phyloP scores from a whole-genome alignment of 306 rosid genomes.

The Urtica urens region DNA sequence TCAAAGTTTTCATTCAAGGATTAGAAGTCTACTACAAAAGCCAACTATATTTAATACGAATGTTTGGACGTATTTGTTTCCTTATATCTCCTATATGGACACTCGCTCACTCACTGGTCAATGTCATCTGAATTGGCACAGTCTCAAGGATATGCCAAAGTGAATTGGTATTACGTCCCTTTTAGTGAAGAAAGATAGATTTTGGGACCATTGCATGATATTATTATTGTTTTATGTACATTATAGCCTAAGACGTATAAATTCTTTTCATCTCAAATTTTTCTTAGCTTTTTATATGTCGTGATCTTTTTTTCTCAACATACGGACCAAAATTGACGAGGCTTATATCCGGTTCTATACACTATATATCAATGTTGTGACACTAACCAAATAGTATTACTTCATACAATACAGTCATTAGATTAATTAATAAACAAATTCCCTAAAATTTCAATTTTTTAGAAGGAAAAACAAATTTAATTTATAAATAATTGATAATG shows the following conservation, averaged over 20 bases:
- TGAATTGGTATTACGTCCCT: constrained; percentile 1
- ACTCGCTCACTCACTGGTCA: constrained; percentile 2
- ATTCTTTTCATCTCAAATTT: neutral
- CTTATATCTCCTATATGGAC: neutral
- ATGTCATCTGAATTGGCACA: neutral
- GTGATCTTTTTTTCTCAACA: neutral
- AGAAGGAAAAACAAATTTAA: too few relatives aligned
- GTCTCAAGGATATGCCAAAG: neutral
- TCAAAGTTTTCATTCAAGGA: neutral
- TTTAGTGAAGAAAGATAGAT: neutral
- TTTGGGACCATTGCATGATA: neutral
- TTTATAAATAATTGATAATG: too few relatives aligned
- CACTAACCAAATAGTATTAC: too few relatives aligned
- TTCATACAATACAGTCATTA: too few relatives aligned
- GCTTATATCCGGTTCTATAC: too few relatives aligned
- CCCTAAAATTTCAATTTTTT: too few relatives aligned
- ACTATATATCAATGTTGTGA: too few relatives aligned
- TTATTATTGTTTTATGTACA: neutral
- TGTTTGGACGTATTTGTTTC: neutral
- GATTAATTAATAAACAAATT: too few relatives aligned
- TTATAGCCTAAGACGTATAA: too few relatives aligned
- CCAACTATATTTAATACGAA: constrained; percentile 4
- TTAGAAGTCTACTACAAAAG: constrained; percentile 13
- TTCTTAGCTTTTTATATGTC: constrained; percentile 3
- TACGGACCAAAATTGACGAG: neutral